These are phyloP conservation scores for Filosporella fistucella DNA, from an alignment of 495 filamentous ascomycete species.

Conservation along the genomic window DNA sequence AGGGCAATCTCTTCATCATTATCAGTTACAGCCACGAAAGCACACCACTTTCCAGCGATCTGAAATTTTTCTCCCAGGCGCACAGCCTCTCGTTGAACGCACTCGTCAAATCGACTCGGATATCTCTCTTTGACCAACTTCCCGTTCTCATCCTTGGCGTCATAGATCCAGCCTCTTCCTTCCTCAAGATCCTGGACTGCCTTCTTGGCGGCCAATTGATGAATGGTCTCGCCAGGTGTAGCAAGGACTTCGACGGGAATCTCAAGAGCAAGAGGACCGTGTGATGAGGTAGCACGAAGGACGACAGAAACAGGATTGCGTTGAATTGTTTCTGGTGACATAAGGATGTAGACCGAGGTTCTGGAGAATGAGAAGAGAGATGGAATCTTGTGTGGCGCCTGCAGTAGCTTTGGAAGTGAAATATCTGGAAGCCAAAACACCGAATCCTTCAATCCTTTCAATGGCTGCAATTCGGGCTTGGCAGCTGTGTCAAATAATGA, in stretches of 20 bases:
- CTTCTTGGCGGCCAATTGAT: slow-evolving; percentile 66
- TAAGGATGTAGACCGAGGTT: slow-evolving; percentile 57
- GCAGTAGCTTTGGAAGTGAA: slow-evolving; percentile 47
- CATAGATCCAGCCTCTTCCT: slow-evolving; percentile 58
- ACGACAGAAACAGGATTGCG: slow-evolving; percentile 48
- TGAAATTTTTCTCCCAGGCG: slow-evolving; percentile 58
- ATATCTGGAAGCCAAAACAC: slow-evolving; percentile 43
- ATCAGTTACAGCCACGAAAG: slow-evolving; percentile 61
- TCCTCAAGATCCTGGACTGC: slow-evolving; percentile 65
- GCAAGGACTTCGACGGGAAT: slow-evolving; percentile 53
- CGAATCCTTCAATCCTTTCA: slow-evolving; percentile 23
- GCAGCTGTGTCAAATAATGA: slow-evolving; percentile 50
- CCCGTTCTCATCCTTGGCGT: slow-evolving; percentile 39
- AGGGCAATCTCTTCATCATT: slow-evolving; percentile 22
- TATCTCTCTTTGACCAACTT: slow-evolving; percentile 44
- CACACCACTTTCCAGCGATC: slow-evolving; percentile 63
- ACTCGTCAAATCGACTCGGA: slow-evolving; percentile 41
- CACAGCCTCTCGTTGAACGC: slow-evolving; percentile 59
- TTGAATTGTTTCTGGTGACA: slow-evolving; percentile 43
- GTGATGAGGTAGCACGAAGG: slow-evolving; percentile 46
- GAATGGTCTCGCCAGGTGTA: slow-evolving; percentile 50
- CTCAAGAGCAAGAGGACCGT: slow-evolving; percentile 53
- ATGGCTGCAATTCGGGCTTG: slow-evolving; percentile 35
- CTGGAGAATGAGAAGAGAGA: slow-evolving; percentile 60
- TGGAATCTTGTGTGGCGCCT: slow-evolving; percentile 58